Evolutionary conservation across 2,329 filamentous ascomycete genomes (phyloP).

Genomic region (Ceratocystiopsis minuta): DNA sequence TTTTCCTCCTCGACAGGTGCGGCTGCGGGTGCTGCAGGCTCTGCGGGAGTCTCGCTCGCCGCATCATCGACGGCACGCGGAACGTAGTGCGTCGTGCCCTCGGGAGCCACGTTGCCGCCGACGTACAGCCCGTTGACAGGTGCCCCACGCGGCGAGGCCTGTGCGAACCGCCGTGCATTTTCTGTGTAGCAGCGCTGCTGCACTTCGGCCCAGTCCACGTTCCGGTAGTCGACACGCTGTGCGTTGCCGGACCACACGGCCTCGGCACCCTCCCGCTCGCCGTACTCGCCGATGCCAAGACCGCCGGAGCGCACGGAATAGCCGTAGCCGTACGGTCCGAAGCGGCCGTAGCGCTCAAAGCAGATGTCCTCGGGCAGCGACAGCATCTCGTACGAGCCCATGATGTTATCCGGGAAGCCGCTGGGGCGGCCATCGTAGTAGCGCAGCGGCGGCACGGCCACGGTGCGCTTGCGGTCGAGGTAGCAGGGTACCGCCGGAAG

Average conservation of each 20-base stretch:
- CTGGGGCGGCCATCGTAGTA: constrained; percentile 62
- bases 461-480: constrained; percentile 46
- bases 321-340: constrained; percentile 78
- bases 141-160: constrained; percentile 21
- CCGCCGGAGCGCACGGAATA: constrained; percentile 67
- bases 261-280: constrained; percentile 65
- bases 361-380: constrained; percentile 71
- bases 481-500: constrained; percentile 50
- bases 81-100: neutral
- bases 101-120: constrained; percentile 10
- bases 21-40: too few species aligned
- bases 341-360: constrained; percentile 77
- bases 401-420: constrained; percentile 68
- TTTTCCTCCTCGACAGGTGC: neutral
- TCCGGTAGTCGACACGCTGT: constrained; percentile 58
- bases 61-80: too few species aligned
- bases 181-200: constrained; percentile 55
- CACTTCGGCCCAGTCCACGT: constrained; percentile 60
- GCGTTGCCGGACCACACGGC: constrained; percentile 53
- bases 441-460: constrained; percentile 51
- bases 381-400: constrained; percentile 74
- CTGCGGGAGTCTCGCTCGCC: too few species aligned
- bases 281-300: constrained; percentile 67
- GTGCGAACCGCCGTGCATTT: constrained; percentile 53
- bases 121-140: constrained; percentile 34